phyloP scores from a whole-genome alignment of 805 yeast genomes.

The Yarrowia osloensis region DNA sequence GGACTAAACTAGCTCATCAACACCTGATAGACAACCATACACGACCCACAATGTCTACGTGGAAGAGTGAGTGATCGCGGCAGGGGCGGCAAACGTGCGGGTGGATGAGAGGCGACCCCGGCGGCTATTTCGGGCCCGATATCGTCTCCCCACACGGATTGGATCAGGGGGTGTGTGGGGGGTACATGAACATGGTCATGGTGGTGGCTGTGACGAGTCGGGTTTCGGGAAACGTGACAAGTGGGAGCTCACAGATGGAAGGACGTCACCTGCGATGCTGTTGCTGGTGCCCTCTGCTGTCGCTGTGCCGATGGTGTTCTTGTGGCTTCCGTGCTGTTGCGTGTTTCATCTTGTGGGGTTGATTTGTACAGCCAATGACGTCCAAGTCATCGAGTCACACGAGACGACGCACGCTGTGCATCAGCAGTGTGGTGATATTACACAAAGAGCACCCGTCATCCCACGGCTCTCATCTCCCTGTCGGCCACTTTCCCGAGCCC shows the following conservation, averaged over 20 bases:
- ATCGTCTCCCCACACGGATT: neutral
- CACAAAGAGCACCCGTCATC: neutral
- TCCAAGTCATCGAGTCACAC: no score
- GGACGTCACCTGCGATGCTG: no score
- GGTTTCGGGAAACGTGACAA: no score
- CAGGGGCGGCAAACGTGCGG: neutral
- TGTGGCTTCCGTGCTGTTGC: no score
- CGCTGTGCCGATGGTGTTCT: no score
- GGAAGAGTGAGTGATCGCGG: constrained; percentile 41
- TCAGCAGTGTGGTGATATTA: neutral
- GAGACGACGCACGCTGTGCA: neutral
- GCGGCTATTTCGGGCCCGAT: neutral
- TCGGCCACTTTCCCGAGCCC: no score
- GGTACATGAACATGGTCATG: neutral
- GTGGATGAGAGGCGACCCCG: neutral
- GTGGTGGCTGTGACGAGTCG: neutral
- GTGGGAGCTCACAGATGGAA: no score
- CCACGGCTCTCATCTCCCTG: neutral
- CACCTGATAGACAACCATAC: constrained; percentile 19
- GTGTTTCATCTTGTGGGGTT: neutral
- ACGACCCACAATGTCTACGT: constrained; percentile 19
- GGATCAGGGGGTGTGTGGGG: neutral
- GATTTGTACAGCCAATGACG: neutral
- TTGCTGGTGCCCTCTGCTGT: neutral
- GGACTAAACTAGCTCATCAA: constrained; percentile 27